Percentiles rank a stretch among this genome's conserved stretches.
phyloP scores from a whole-genome alignment of 345 rosid genomes.

The Iberis pinnata region DNA sequence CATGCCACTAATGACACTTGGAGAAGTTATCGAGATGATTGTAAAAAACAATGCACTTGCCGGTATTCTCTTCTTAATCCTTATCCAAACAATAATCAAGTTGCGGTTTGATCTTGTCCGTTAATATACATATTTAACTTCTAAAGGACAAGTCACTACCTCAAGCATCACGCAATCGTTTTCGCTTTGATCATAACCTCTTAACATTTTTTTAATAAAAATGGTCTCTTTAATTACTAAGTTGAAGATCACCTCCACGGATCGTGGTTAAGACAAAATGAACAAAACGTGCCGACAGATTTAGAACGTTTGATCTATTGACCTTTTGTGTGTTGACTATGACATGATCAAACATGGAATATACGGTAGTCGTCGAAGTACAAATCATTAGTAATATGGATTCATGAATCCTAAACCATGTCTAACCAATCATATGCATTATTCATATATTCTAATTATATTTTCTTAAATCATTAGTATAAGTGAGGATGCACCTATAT shows the following conservation, averaged over 20 bases:
- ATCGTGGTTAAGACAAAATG: slow-evolving; percentile 19
- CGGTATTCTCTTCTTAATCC: slow-evolving; percentile 10
- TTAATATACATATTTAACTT: background rate
- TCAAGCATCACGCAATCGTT: slow-evolving; percentile 17
- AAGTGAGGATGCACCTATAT: too few relatives aligned
- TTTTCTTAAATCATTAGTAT: too few relatives aligned
- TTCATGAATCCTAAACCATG: slow-evolving; percentile 24
- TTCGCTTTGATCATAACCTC: slow-evolving; percentile 16
- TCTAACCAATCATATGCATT: slow-evolving; percentile 19
- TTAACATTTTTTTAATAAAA: background rate
- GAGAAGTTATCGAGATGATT: slow-evolving; percentile 16
- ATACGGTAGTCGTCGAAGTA: slow-evolving; percentile 21
- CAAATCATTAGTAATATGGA: slow-evolving; percentile 15
- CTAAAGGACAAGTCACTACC: background rate
- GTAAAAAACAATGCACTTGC: slow-evolving; percentile 16
- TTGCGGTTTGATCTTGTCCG: slow-evolving; percentile 28
- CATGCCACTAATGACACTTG: slow-evolving; percentile 26
- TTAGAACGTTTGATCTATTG: slow-evolving; percentile 3
- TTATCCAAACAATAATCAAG: slow-evolving; percentile 27
- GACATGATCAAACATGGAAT: slow-evolving; percentile 25
- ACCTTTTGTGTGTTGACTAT: background rate
- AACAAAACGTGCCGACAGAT: slow-evolving; percentile 20
- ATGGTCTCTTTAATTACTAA: too few relatives aligned
- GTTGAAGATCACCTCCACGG: background rate
- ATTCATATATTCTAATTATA: too few relatives aligned